Percentiles rank a stretch among this genome's conserved stretches.
Evolutionary conservation across 257 asterid genomes (phyloP).

Genomic region (Solanum pimpinellifolium): DNA sequence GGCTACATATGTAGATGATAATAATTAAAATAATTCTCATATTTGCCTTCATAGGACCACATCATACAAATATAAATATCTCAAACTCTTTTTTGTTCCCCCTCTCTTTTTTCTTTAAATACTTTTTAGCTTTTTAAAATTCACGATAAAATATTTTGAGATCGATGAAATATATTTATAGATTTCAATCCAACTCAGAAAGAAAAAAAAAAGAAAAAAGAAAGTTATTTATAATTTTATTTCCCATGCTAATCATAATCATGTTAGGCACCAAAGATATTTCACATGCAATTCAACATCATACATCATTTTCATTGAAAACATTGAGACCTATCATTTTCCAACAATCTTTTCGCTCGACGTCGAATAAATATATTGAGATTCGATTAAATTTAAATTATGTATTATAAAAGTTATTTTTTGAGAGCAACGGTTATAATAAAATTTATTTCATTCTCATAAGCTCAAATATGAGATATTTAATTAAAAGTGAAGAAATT

Average conservation of each 20-base stretch:
- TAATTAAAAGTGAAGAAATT: background rate
- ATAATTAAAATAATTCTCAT: background rate
- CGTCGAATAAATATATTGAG: background rate
- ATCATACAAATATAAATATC: background rate
- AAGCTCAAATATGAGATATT: background rate
- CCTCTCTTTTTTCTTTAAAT: background rate
- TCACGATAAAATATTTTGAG: no score
- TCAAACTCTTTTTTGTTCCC: background rate
- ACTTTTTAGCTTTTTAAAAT: background rate
- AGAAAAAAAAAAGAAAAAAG: no score
- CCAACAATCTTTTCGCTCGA: background rate
- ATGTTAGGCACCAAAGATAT: background rate
- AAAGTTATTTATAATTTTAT: background rate
- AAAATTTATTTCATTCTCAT: no score
- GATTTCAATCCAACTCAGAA: background rate
- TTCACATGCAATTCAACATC: background rate
- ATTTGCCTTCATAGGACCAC: background rate
- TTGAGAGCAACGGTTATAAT: background rate
- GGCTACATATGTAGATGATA: background rate
- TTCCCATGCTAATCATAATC: background rate
- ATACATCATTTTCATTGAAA: background rate
- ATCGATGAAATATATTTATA: background rate
- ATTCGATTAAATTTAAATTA: background rate
- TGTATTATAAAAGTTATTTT: background rate
- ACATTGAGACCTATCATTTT: background rate